Evolutionary conservation across 768 basidiomycete species (phyloP).

Genomic region (Calocera viscosa): DNA sequence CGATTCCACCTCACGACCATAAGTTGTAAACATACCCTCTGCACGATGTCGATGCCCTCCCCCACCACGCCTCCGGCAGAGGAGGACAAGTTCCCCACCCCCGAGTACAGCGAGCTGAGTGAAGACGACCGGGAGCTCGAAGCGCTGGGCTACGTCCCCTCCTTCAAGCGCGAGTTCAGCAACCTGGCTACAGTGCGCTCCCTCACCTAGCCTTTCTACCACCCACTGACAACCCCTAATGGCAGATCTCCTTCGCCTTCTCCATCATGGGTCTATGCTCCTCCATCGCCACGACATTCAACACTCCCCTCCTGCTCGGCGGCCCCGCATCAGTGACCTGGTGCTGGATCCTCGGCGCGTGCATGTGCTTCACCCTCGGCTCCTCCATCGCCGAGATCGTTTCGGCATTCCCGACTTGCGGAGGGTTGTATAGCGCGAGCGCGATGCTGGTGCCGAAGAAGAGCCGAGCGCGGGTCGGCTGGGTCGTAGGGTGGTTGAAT

Average conservation of each 20-base stretch:
- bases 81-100: too few species aligned
- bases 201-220: too few species aligned
- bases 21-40: too few species aligned
- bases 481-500: slow-evolving; percentile 67
- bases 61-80: too few species aligned
- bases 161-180: slow-evolving; percentile 13
- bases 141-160: slow-evolving; percentile 10
- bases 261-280: slow-evolving; percentile 74
- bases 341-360: slow-evolving; percentile 51
- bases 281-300: slow-evolving; percentile 65
- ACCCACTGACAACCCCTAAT: too few species aligned
- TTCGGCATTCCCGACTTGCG: slow-evolving; percentile 20
- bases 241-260: slow-evolving; percentile 60
- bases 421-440: slow-evolving; percentile 20
- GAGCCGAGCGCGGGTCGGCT: slow-evolving; percentile 17
- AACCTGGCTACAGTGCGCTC: slow-evolving; percentile 12
- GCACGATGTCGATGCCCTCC: too few species aligned
- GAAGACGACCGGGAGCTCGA: slow-evolving; percentile 12
- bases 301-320: slow-evolving; percentile 55
- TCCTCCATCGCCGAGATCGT: slow-evolving; percentile 23
- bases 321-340: slow-evolving; percentile 59
- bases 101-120: not conserved
- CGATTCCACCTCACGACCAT: too few species aligned
- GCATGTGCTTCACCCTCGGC: slow-evolving; percentile 23
- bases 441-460: slow-evolving; percentile 14